These are phyloP conservation scores for Leishmania tarentolae DNA, from an alignment of 208 protist genomes.

Conservation along the genomic window DNA sequence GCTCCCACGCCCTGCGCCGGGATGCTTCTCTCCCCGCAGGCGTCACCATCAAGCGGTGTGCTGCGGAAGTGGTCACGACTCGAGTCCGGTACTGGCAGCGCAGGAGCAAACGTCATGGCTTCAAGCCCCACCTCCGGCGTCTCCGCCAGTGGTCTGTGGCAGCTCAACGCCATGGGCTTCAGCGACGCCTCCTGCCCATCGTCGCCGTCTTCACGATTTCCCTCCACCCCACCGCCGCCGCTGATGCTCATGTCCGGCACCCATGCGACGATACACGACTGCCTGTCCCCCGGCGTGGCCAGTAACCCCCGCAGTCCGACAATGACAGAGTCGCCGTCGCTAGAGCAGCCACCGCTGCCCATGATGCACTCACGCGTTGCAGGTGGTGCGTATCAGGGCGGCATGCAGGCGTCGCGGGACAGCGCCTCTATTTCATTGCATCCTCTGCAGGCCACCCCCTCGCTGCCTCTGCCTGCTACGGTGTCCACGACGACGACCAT, in stretches of 20 bases:
- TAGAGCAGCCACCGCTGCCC: slow-evolving; percentile 16
- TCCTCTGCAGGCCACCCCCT: neutral
- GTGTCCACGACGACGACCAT: neutral
- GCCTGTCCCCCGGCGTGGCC: neutral
- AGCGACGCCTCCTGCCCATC: slow-evolving; percentile 2
- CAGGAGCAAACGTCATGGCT: neutral
- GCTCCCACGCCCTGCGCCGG: slow-evolving; percentile 16
- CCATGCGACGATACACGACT: neutral
- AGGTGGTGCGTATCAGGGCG: neutral
- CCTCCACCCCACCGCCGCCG: slow-evolving; percentile 15
- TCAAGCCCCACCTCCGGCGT: neutral
- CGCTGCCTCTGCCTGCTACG: neutral
- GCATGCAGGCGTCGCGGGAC: neutral
- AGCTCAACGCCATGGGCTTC: slow-evolving; percentile 10
- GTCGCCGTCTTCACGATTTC: slow-evolving; percentile 5
- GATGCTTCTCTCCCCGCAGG: neutral
- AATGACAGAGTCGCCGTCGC: slow-evolving; percentile 19
- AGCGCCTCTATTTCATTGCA: too few relatives aligned
- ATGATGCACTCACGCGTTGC: slow-evolving; percentile 5
- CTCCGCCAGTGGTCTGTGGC: slow-evolving; percentile 12
- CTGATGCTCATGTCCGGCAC: neutral
- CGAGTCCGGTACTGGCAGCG: neutral
- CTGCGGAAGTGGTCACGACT: slow-evolving; percentile 11
- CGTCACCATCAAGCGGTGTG: neutral
- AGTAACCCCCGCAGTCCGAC: neutral